phyloP scores from a whole-genome alignment of 768 basidiomycete species.

The Suillus spraguei region DNA sequence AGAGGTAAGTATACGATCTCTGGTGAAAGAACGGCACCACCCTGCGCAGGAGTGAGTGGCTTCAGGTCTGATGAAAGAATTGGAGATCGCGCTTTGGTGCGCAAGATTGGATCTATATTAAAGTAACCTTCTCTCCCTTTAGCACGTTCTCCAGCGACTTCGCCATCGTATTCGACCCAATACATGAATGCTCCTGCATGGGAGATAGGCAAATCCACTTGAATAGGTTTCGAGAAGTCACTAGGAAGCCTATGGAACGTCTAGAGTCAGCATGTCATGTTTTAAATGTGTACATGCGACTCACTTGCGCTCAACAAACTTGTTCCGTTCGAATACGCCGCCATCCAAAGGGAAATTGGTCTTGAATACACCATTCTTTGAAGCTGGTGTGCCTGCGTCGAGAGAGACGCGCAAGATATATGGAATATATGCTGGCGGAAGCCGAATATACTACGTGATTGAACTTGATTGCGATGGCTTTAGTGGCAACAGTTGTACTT shows the following conservation, averaged over 20 bases:
- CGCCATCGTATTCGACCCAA: conserved; percentile 89
- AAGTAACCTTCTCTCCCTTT: conserved; percentile 93
- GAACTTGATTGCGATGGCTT: conserved; percentile 13
- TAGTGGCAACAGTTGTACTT: conserved; percentile 31
- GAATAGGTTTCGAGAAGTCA: conserved; percentile 88
- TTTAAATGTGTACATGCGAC: conserved; percentile 26
- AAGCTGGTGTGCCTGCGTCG: conserved; percentile 89
- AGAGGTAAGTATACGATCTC: conserved; percentile 73
- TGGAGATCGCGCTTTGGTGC: conserved; percentile 67
- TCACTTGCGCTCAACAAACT: conserved; percentile 75
- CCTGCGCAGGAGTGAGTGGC: conserved; percentile 53
- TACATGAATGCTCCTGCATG: conserved; percentile 96
- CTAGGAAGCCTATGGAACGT: conserved; percentile 65
- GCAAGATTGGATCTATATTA: conserved; percentile 92
- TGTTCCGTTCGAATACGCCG: conserved; percentile 76
- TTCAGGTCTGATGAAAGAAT: conserved; percentile 63
- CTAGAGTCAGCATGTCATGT: conserved; percentile 2
- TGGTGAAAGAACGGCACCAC: conserved; percentile 53
- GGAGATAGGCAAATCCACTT: conserved; percentile 94
- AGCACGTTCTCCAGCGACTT: conserved; percentile 57
- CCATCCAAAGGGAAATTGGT: conserved; percentile 98
- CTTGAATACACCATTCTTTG: conserved; percentile 89
- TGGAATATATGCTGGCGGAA: conserved; percentile 87
- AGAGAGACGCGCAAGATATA: conserved; percentile 92
- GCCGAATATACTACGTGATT: conserved; percentile 80